These are phyloP conservation scores for Apiospora pterosperma DNA, from an alignment of 2,329 filamentous ascomycete species.

Conservation along the genomic window DNA sequence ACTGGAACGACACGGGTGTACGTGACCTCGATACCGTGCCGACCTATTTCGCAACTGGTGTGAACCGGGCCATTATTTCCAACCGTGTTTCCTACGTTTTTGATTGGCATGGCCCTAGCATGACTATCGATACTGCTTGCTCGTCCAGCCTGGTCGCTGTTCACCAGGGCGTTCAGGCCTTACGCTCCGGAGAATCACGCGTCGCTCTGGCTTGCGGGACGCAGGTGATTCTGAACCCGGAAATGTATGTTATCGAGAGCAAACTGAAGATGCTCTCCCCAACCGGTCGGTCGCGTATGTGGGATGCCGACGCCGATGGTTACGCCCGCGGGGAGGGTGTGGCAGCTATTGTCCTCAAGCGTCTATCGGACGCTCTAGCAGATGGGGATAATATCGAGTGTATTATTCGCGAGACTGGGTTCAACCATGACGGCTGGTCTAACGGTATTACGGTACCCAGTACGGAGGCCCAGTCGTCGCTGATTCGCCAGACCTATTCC, in stretches of 20 bases:
- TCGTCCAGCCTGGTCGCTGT: slow-evolving; percentile 3
- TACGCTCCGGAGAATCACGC: slow-evolving; percentile 22
- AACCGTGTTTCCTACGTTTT: slow-evolving; percentile 9
- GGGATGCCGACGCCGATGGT: background rate
- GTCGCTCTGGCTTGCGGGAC: slow-evolving; percentile 40
- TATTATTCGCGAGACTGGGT: slow-evolving; percentile 45
- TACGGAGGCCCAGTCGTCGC: slow-evolving; percentile 22
- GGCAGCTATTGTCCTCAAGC: slow-evolving; percentile 48
- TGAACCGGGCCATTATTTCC: background rate
- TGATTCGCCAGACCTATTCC: slow-evolving; percentile 28
- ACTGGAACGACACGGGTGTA: background rate
- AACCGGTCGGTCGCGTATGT: background rate
- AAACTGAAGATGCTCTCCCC: background rate
- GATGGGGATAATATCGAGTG: slow-evolving; percentile 45
- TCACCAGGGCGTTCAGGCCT: slow-evolving; percentile 14
- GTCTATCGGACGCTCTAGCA: slow-evolving; percentile 43
- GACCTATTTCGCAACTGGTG: slow-evolving; percentile 2
- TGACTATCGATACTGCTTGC: slow-evolving; percentile 10
- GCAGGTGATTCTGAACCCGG: slow-evolving; percentile 31
- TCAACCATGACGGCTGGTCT: slow-evolving; percentile 49
- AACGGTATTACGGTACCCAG: slow-evolving; percentile 48
- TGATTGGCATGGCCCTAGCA: slow-evolving; percentile 7
- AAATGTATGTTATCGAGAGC: background rate
- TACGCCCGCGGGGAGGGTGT: slow-evolving; percentile 45
- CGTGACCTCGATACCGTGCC: background rate